Evolutionary conservation across 2,329 filamentous ascomycete genomes (phyloP).

Genomic region (Colletotrichum trifolii): DNA sequence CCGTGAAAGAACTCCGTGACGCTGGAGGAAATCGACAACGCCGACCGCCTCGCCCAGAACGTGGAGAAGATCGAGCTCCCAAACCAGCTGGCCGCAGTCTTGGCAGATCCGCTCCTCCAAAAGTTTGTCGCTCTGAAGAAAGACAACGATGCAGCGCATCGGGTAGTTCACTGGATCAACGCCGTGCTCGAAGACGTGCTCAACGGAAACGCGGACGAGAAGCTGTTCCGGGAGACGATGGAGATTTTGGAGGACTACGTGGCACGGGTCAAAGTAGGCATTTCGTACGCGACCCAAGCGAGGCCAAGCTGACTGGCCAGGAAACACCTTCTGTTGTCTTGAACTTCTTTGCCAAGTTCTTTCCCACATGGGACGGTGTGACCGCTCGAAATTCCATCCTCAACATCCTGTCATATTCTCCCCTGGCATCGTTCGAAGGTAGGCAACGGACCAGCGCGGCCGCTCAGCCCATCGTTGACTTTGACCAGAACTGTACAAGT

Average conservation of each 20-base stretch:
- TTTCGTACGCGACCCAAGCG: not conserved
- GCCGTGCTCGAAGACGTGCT: conserved; percentile 67
- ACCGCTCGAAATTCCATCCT: conserved; percentile 65
- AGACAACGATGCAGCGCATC: conserved; percentile 59
- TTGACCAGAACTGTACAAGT: conserved; percentile 58
- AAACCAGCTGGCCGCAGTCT: conserved; percentile 81
- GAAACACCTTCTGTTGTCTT: conserved; percentile 57
- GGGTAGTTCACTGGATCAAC: conserved; percentile 70
- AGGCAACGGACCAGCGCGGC: conserved; percentile 22
- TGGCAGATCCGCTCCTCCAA: conserved; percentile 81
- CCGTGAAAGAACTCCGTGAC: conserved; percentile 66
- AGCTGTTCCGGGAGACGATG: conserved; percentile 64
- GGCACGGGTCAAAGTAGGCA: conserved; percentile 63
- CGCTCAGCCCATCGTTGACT: conserved; percentile 38
- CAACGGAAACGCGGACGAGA: conserved; percentile 60
- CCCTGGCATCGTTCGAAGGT: conserved; percentile 69
- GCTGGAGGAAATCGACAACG: conserved; percentile 82
- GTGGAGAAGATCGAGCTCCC: conserved; percentile 84
- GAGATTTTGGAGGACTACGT: conserved; percentile 67
- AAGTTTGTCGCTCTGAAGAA: conserved; percentile 78
- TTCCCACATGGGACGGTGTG: conserved; percentile 71
- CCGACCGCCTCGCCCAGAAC: conserved; percentile 75
- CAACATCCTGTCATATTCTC: conserved; percentile 66
- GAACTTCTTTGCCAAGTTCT: conserved; percentile 62
- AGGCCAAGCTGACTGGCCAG: conserved; percentile 25